phyloP scores from a whole-genome alignment of 192 early-diverging fungal species.

The Gonapodya sp. region DNA sequence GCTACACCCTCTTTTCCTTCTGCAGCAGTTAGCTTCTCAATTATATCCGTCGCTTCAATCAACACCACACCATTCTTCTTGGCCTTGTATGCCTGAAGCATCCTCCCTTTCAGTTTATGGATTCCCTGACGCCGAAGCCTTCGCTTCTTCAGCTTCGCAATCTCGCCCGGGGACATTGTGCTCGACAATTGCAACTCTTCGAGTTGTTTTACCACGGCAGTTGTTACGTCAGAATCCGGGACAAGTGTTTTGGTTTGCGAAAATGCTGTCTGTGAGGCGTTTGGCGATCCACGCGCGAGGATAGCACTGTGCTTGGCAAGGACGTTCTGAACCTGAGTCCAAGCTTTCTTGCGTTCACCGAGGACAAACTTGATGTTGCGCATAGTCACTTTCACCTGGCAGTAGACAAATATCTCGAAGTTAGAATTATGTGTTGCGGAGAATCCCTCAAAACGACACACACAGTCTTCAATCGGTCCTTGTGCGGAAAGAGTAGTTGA shows the following conservation, averaged over 20 bases:
- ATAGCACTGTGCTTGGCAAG: background rate
- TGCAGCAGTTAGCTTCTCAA: background rate
- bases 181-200: background rate
- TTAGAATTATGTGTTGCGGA: background rate
- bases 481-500: slow-evolving; percentile 46
- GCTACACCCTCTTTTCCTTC: background rate
- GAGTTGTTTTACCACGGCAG: background rate
- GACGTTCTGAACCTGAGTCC: slow-evolving; percentile 74
- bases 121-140: background rate
- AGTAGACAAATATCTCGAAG: slow-evolving; percentile 4
- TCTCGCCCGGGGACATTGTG: background rate
- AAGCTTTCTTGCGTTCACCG: slow-evolving; percentile 66
- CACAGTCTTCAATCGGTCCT: slow-evolving; percentile 55
- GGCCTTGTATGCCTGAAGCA: background rate
- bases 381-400: slow-evolving; percentile 39
- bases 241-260: background rate
- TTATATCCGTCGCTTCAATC: background rate
- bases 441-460: background rate
- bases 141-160: background rate
- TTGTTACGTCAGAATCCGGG: background rate
- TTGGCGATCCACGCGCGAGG: background rate
- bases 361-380: slow-evolving; percentile 35
- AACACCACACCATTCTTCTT: background rate
- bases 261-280: background rate
- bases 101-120: background rate